Base-by-base conservation (phyloP, 139 green algal species). In the Micromonas commoda region DNA sequence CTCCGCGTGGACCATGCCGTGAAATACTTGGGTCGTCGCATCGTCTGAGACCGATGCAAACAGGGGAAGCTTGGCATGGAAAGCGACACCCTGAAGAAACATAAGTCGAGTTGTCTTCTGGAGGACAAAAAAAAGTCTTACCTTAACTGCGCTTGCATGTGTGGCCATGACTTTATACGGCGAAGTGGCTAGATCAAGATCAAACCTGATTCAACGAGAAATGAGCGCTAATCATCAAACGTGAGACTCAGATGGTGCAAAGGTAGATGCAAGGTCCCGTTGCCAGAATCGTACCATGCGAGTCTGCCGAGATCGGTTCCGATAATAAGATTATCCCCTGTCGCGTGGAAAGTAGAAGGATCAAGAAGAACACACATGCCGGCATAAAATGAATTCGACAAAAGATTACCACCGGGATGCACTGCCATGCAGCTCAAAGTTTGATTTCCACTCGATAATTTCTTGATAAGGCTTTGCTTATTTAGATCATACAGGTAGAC, bases 1-100 rank as follows among this genome's bases (percentile, higher is more conserved):
- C 78, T 98, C 93, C 23, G 86, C 70, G 80, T 96, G 98, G 0
- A 98, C 93, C 85, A 93, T 96, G 51, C 93, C 93, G 81, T 98
- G 93, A 78, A 86, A 86, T 20, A 98, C 88, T 68, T 98, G 94
- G 1, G 85, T 81, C 1, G 85, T 88, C 64, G 76, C 88, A 64
- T 97, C 93, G 80, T 97, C 92, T 2, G 85, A 87, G 23, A 81
- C 82, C 13, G 91, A 96, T 1, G 93, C 91, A 83, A 97, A 96
- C 4, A 97, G 88, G 2, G 94, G 94, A 82, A 97, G 97, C 13
- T 77, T 86, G 57, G 63, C 78, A 86, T 98, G 95, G 84, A 92
- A 98, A 34, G 91, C 88, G 3, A 91, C 89, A 24, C 83, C 81
- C 0, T 57, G 45, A 16, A 57, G 45, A 57, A 57, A 57, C 9